Base-by-base conservation (phyloP, 495 filamentous ascomycete genomes). In the Penicillium roqueforti region DNA sequence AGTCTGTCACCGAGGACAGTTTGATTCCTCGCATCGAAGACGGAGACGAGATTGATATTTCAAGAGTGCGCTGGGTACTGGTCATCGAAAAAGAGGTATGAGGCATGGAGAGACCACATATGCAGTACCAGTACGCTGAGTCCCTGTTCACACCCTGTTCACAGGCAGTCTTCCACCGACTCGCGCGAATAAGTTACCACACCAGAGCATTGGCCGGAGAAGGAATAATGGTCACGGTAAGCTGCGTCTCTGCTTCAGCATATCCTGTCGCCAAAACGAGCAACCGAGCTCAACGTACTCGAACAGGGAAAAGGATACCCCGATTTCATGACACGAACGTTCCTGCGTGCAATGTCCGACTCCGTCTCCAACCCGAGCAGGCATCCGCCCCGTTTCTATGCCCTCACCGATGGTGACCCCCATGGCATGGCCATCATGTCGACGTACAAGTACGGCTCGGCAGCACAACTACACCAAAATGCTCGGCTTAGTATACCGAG, bases 21-120 rank as follows among this genome's bases (percentile, higher is more conserved):
- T 65, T 95, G 4, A 76, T 97, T 1, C 88, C 90, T 9, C 77
- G 76, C 11, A 55, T 80, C 13, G 71, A 73, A 32, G 73, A 83
- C 1, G 74, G 84, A 7, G 65, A 75, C 1, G 66, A 62, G 5
- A 62, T 95, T 16, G 69, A 85, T 49, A 69, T 89, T 9, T 64
- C 70, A 1, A 56, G 62, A 18, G 65, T 80, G 0, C 67, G 79
- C 41, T 96, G 90, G 91, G 74, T 97, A 23, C 62, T 97, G 0
- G 79, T 97, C 0, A 80, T 98, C 31, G 93, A 98, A 66, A 98
- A 98, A 74, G 93, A 98, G 77, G 91, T 87, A 63, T 39, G 63
- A 3, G 26, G 10, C 3, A 19, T 8, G 20, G 8, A 6, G 13
- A 6, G 6, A 16, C 6, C 23, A 26, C 6, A 22, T 0, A 9